Evolutionary conservation across 352 stramenopile genomes (phyloP).

Genomic region (Globisporangium splendens): DNA sequence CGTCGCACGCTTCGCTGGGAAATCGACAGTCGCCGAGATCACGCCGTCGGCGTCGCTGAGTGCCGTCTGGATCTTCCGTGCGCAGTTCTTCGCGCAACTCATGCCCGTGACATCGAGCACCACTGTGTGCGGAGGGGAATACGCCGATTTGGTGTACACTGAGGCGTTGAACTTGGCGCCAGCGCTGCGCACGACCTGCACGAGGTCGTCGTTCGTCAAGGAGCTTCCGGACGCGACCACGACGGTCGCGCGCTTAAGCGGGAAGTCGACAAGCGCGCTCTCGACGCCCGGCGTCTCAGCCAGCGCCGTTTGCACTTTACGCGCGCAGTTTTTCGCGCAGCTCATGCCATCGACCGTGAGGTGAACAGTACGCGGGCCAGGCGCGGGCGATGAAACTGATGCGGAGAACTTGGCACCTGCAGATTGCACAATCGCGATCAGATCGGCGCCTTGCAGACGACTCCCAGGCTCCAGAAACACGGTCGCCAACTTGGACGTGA

Average conservation of each 20-base stretch:
- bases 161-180: constrained; percentile 67
- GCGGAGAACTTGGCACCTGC: constrained; percentile 63
- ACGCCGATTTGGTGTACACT: constrained; percentile 21
- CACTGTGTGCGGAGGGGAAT: constrained; percentile 28
- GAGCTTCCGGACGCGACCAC: constrained; percentile 45
- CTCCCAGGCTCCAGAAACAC: constrained; percentile 74
- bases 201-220: constrained; percentile 50
- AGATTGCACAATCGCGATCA: constrained; percentile 62
- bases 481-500: constrained; percentile 66
- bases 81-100: constrained; percentile 65
- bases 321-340: constrained; percentile 76
- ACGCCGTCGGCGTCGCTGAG: constrained; percentile 58
- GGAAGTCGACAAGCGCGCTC: constrained; percentile 64
- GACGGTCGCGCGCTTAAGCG: constrained; percentile 54
- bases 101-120: constrained; percentile 59
- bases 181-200: constrained; percentile 43
- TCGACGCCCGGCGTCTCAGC: constrained; percentile 43
- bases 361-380: constrained; percentile 41
- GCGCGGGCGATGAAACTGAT: constrained; percentile 33
- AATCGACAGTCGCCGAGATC: constrained; percentile 68
- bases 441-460: constrained; percentile 52
- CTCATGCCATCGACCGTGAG: constrained; percentile 75
- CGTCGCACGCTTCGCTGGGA: constrained; percentile 47
- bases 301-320: constrained; percentile 67
- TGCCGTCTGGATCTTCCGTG: constrained; percentile 63